Evolutionary conservation across 1,139 yeast species (phyloP), one percentile per base, ranked within the genome.

Genomic region (Suhomyces maxii): DNA sequence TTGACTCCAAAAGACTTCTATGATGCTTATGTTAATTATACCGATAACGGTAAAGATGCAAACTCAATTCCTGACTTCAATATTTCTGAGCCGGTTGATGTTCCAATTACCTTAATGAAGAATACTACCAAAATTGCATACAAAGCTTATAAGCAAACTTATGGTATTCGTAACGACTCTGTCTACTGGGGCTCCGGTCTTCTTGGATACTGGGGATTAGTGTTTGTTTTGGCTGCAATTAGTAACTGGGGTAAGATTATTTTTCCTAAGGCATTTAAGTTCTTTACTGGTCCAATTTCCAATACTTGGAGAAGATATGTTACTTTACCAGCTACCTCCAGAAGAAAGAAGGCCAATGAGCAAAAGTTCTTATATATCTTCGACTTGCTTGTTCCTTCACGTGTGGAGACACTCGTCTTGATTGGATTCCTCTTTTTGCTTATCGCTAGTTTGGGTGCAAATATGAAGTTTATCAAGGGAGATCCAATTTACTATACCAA

Each of bases 191-290:
- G 85, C 9, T 61, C 71, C 23, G 82, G 73, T 2, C 44, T 72
- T 26, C 50, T 79, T 31, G 79, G 76, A 0, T 80, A 70, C 55
- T 80, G 84, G 83, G 71, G 66, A 1, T 43, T 73, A 3, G 64
- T 82, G 9, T 55, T 80, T 46, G 23, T 80, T 1, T 26, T 72
- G 26, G 73, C 76, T 7, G 66, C 69, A 2, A 37, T 76, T 11
- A 55, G 64, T 42, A 77, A 81, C 55, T 73, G 81, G 79, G 26
- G 45, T 12, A 64, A 58, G 42, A 12, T 53, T 4, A 39, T 67
- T 13, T 57, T 59, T 35, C 76, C 76, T n/a, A 26, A 32, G n/a
- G 5, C 41, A 9, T 33, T 25, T 26, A 42, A 34, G 26, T 26
- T 56, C 2, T 46, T 69, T 30, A 60, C 64, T 2, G 62, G 63